Conservation (phyloP, 345 rosid genomes). For the Hibiscus tridactylites region DNA sequence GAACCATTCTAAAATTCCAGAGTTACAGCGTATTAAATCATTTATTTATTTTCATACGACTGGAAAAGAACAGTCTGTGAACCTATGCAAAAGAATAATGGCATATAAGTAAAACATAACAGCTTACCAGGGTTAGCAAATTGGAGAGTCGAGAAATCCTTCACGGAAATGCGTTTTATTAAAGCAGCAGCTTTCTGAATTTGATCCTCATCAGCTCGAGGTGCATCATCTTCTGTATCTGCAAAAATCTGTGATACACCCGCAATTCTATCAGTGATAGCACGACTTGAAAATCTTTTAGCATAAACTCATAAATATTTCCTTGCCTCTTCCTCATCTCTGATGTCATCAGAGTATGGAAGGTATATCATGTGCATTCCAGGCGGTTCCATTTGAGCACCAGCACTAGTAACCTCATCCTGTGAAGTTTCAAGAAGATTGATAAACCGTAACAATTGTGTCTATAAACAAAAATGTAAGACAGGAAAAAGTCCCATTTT, state of each 20-base stretch:
- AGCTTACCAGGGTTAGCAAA: constrained; percentile 76
- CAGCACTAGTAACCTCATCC: constrained; percentile 68
- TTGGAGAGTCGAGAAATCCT: constrained; percentile 69
- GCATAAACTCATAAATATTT: constrained; percentile 10
- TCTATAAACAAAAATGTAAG: neutral
- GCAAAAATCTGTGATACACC: constrained; percentile 42
- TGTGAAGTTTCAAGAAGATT: constrained; percentile 24
- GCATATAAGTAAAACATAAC: neutral
- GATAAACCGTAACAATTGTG: neutral
- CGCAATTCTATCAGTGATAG: constrained; percentile 17
- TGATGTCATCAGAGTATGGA: constrained; percentile 82
- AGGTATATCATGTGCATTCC: constrained; percentile 97
- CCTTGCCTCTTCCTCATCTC: constrained; percentile 79
- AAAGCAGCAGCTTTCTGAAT: constrained; percentile 59
- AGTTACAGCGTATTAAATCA: neutral
- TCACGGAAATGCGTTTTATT: constrained; percentile 68
- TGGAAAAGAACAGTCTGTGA: constrained; percentile 6
- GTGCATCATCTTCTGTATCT: constrained; percentile 32
- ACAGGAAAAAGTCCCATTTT: neutral
- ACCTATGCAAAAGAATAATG: neutral
- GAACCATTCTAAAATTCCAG: neutral
- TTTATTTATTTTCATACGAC: neutral
- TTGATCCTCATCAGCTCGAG: constrained; percentile 72
- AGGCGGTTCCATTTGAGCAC: constrained; percentile 86
- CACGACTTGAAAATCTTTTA: constrained; percentile 9